These are phyloP conservation scores for Candida stauntonica DNA, from an alignment of 805 yeast species.

Conservation along the genomic window DNA sequence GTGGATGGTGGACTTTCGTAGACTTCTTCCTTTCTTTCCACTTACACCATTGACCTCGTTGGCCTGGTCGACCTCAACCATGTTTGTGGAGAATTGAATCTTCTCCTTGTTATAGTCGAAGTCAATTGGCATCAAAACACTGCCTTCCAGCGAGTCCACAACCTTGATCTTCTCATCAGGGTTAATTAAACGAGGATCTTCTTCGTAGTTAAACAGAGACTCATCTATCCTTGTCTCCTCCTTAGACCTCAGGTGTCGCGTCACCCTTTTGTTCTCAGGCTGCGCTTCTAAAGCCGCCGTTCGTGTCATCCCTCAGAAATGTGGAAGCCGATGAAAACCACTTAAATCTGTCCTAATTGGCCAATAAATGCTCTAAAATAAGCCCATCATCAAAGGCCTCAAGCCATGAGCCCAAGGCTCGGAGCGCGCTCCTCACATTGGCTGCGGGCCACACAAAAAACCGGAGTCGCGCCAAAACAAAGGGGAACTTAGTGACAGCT, in stretches of 20 bases:
- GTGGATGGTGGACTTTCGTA: constrained; percentile 16
- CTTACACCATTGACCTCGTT: background rate
- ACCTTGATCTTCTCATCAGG: constrained; percentile 11
- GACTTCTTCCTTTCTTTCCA: constrained; percentile 7
- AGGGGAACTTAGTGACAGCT: background rate
- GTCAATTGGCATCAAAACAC: constrained; percentile 5
- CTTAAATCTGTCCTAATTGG: too few species aligned
- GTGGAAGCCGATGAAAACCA: background rate
- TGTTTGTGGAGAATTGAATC: constrained; percentile 6
- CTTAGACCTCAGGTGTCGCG: constrained; percentile 20
- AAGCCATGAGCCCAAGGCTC: background rate
- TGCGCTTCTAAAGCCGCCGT: background rate
- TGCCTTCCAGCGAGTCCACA: constrained; percentile 6
- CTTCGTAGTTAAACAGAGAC: constrained; percentile 27
- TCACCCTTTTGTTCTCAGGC: constrained; percentile 7
- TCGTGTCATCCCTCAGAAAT: too few species aligned
- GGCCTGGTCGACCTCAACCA: constrained; percentile 4
- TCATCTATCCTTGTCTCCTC: constrained; percentile 17
- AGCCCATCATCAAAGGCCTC: background rate
- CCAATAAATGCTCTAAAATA: background rate
- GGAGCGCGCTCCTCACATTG: too few species aligned
- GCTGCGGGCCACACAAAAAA: too few species aligned
- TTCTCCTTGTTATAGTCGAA: constrained; percentile 3
- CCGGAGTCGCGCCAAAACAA: background rate
- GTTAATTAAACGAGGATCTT: constrained; percentile 17